Evolutionary conservation across 2,329 filamentous ascomycete genomes (phyloP), one percentile per base, ranked within the genome.

Genomic region (Blumeria hordei): DNA sequence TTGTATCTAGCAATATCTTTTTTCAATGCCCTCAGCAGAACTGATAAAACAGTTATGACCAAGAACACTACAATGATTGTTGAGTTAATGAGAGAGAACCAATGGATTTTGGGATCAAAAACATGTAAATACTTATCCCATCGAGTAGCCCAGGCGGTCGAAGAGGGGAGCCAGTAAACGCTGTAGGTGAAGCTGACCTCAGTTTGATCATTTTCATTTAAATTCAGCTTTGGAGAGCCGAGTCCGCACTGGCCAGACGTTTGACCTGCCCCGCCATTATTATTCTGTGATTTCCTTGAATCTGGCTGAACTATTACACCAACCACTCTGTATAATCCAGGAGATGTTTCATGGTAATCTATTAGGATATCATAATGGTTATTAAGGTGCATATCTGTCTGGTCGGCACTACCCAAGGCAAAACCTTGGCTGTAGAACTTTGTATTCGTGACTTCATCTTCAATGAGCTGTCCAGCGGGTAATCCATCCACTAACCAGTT

Each of bases 111-210:
- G 54, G 92, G 88, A 67, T 96, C 88, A 65, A 88, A 93, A 34
- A 98, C 90, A 64, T 96, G 90, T 37, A 98, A 75, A 66, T 96
- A 96, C 69, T 94, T 96, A 73, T 98, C 92, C 92, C 92, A 98
- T 60, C 92, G 79, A 11, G 92, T 98, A 33, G 92, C 92, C 82
- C 94, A 98, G 0, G 84, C 85, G 1, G 88, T 96, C 0, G 75
- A 65, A 0, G 88, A 95, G 60, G 80, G 78, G 56, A 75, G 77
- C 92, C 92, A 98, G 68, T 82, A 84, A 12, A 96, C 86, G 60
- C 84, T 87, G 71, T 98, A 98, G 5, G 88, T 94, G 71, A 86
- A 98, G 2, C 80, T 77, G 21, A 95, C 85, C 18, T 75, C 70
- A 18, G 76, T 87, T 12, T 76, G 74, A 2, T 72, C 72, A 5